Percentiles rank a stretch among this genome's conserved stretches.
These are phyloP conservation scores for Chlamydomonas sp. DNA, from an alignment of 139 green algal genomes.

Conservation along the genomic window DNA sequence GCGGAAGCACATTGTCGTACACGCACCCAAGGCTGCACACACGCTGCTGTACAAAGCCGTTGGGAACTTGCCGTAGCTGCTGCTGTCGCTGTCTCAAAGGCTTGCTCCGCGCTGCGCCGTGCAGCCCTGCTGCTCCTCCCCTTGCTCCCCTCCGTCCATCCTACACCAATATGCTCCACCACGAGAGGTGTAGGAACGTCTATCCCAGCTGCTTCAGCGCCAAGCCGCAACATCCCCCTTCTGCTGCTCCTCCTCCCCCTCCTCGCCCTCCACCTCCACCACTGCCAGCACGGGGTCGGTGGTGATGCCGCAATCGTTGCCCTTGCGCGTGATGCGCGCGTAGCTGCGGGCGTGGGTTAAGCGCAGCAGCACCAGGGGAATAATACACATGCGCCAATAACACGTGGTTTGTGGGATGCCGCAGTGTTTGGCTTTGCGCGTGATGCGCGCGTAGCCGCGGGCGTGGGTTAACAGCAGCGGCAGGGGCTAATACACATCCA, in stretches of 20 bases:
- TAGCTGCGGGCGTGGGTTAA: neutral
- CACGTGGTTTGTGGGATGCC: conserved; percentile 59
- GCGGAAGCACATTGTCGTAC: no score
- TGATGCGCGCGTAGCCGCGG: conserved; percentile 22
- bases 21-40: no score
- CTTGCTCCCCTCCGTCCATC: no score
- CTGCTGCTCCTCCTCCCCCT: neutral
- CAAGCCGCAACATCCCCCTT: neutral
- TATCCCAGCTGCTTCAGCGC: neutral
- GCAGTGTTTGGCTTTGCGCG: conserved; percentile 64
- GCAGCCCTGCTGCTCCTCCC: no score
- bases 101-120: no score
- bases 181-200: no score
- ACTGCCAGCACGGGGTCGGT: conserved; percentile 54
- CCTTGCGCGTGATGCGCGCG: conserved; percentile 34
- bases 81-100: no score
- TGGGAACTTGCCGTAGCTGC: no score
- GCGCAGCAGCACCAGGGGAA: no score
- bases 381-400: neutral
- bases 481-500: neutral
- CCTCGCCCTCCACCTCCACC: conserved; percentile 31
- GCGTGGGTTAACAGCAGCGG: no score
- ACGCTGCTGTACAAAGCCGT: no score
- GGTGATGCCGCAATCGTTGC: conserved; percentile 72
- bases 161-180: no score